Conservation (phyloP, 1,284 basidiomycete species). For the Pseudozyma thailandica region DNA sequence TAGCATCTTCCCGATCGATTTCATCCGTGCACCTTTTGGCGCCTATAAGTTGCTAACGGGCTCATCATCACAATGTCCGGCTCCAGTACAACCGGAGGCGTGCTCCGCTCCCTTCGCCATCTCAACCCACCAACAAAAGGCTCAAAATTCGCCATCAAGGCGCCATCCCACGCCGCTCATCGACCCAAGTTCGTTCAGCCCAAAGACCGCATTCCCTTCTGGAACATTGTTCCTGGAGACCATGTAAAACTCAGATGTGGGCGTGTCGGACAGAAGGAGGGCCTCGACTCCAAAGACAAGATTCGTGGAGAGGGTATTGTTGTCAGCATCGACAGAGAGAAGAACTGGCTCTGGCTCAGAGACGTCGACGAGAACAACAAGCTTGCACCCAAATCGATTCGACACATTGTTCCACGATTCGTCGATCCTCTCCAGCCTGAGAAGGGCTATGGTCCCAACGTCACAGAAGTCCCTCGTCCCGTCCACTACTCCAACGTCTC, state of each 20-base stretch:
- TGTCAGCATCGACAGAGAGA: slow-evolving; percentile 56
- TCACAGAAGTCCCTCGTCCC: slow-evolving; percentile 57
- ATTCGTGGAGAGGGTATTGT: slow-evolving; percentile 64
- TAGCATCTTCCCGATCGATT: too few species aligned
- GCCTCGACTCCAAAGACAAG: slow-evolving; percentile 40
- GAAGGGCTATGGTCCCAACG: slow-evolving; percentile 61
- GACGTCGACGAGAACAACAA: slow-evolving; percentile 61
- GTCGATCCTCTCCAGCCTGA: slow-evolving; percentile 55
- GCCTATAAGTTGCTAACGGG: neutral
- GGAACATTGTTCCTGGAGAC: slow-evolving; percentile 69
- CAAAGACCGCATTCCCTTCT: slow-evolving; percentile 69
- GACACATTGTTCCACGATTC: slow-evolving; percentile 58
- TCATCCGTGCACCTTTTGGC: neutral
- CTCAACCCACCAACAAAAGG: slow-evolving; percentile 59
- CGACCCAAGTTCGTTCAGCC: slow-evolving; percentile 66
- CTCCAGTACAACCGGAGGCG: slow-evolving; percentile 35
- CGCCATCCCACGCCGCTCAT: slow-evolving; percentile 64
- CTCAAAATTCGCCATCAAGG: slow-evolving; percentile 61
- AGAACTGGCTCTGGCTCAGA: slow-evolving; percentile 62
- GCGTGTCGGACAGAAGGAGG: slow-evolving; percentile 49
- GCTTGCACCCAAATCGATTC: slow-evolving; percentile 57
- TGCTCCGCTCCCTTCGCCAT: slow-evolving; percentile 67
- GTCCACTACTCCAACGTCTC: slow-evolving; percentile 67
- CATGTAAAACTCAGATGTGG: slow-evolving; percentile 66
- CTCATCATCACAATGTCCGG: slow-evolving; percentile 26